Conservation (phyloP, 352 stramenopile genomes). For the Phytopythium mirpurense region DNA sequence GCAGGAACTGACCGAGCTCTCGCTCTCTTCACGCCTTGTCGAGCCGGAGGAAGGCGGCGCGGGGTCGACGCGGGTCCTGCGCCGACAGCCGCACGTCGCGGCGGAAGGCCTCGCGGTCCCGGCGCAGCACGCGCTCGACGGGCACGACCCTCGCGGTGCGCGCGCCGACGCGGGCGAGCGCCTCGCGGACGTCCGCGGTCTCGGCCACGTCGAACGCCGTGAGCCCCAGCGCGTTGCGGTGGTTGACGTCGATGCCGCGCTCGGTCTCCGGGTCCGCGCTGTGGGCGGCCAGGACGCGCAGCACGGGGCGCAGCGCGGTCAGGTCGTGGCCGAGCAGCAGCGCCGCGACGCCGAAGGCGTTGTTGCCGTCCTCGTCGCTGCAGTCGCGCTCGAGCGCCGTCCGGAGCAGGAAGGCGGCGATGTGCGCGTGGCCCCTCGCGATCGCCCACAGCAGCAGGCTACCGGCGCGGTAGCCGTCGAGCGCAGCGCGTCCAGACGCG, state of each 20-base stretch:
- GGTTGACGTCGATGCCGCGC: slow-evolving; percentile 48
- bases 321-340: slow-evolving; percentile 27
- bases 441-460: slow-evolving; percentile 71
- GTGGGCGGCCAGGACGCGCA: slow-evolving; percentile 19
- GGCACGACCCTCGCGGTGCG: slow-evolving; percentile 33
- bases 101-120: slow-evolving; percentile 42
- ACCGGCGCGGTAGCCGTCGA: slow-evolving; percentile 22
- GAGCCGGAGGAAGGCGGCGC: background rate
- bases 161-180: slow-evolving; percentile 38
- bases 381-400: slow-evolving; percentile 43
- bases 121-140: slow-evolving; percentile 42
- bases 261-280: slow-evolving; percentile 9
- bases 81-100: slow-evolving; percentile 38
- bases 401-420: slow-evolving; percentile 47
- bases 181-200: slow-evolving; percentile 28
- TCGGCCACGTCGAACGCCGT: slow-evolving; percentile 54
- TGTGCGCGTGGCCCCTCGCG: slow-evolving; percentile 24
- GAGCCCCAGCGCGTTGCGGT: slow-evolving; percentile 67
- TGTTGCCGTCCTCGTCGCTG: slow-evolving; percentile 75
- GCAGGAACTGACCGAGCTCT: slow-evolving; percentile 22
- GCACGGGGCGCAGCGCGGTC: slow-evolving; percentile 13
- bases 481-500: too few relatives aligned
- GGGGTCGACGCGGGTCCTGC: background rate
- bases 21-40: background rate
- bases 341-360: slow-evolving; percentile 44